phyloP scores from a whole-genome alignment of 257 asterid species.

The Lithospermum erythrorhizon region DNA sequence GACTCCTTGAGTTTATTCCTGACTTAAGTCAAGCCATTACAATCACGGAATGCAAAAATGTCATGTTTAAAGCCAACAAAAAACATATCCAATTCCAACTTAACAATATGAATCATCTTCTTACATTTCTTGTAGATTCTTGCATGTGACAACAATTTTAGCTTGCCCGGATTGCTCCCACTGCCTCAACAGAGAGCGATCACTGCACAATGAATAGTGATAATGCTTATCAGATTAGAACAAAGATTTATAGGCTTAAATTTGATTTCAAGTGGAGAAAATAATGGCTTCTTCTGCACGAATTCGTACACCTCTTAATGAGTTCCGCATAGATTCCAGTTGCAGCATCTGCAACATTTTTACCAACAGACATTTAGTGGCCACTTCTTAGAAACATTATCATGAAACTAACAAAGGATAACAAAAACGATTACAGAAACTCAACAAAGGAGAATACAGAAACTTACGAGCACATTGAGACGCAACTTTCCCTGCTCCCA shows the following conservation, averaged over 20 bases:
- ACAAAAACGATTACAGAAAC: slow-evolving; percentile 16
- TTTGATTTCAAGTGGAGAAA: neutral
- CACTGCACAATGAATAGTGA: slow-evolving; percentile 36
- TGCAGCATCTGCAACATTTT: slow-evolving; percentile 72
- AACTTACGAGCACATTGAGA: slow-evolving; percentile 98
- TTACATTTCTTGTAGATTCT: slow-evolving; percentile 98
- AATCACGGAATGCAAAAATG: slow-evolving; percentile 1
- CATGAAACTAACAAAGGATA: slow-evolving; percentile 1
- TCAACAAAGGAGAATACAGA: slow-evolving; percentile 9
- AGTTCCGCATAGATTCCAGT: slow-evolving; percentile 90
- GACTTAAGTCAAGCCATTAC: slow-evolving; percentile 3
- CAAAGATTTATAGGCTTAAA: neutral
- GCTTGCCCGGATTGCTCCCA: slow-evolving; percentile 95
- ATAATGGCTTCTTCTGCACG: neutral
- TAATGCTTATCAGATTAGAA: neutral
- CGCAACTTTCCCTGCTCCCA: slow-evolving; percentile 92
- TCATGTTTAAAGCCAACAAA: neutral
- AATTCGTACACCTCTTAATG: slow-evolving; percentile 50
- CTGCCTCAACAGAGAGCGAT: slow-evolving; percentile 62
- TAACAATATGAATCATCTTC: slow-evolving; percentile 20
- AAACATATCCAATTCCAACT: slow-evolving; percentile 2
- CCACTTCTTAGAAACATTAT: neutral
- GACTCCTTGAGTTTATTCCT: slow-evolving; percentile 91
- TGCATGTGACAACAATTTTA: slow-evolving; percentile 91
- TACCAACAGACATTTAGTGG: slow-evolving; percentile 3